phyloP scores from a whole-genome alignment of 2,329 filamentous ascomycete genomes.

The Colletotrichum sp. region DNA sequence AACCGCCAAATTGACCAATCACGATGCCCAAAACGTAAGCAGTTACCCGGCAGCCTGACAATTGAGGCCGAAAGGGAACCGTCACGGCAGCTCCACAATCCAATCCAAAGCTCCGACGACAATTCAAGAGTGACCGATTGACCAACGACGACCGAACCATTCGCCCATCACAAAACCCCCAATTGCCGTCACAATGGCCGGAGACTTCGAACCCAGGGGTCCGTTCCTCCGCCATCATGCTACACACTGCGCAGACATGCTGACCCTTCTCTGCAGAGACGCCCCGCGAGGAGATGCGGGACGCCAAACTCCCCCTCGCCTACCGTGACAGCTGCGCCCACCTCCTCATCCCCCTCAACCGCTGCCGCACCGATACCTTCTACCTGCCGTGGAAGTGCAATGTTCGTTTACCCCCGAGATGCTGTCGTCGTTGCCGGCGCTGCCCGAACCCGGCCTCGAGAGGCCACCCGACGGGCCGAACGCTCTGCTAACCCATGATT shows the following conservation, averaged over 20 bases:
- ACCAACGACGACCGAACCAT: conserved; percentile 13
- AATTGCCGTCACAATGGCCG: conserved; percentile 21
- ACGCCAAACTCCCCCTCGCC: conserved; percentile 82
- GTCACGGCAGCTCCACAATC: conserved; percentile 14
- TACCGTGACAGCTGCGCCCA: conserved; percentile 97
- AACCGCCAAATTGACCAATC: background rate
- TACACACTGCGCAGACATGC: background rate
- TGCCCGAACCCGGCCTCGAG: background rate
- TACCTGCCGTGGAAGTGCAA: conserved; percentile 98
- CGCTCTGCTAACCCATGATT: conserved; percentile 1
- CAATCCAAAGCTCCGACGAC: conserved; percentile 22
- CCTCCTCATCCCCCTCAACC: conserved; percentile 93
- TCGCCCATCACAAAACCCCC: conserved; percentile 10
- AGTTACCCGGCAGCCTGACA: background rate
- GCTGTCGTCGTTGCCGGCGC: background rate
- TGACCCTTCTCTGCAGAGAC: conserved; percentile 43
- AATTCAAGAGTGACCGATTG: conserved; percentile 9
- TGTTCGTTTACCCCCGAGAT: conserved; percentile 59
- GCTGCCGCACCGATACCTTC: conserved; percentile 89
- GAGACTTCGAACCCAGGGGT: conserved; percentile 22
- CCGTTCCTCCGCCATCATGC: background rate
- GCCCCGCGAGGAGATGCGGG: conserved; percentile 91
- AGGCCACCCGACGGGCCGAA: background rate
- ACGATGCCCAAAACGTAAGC: background rate
- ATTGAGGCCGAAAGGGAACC: background rate